Evolutionary conservation across 331 rosid species (phyloP).

Genomic region (Arachis monticola): DNA sequence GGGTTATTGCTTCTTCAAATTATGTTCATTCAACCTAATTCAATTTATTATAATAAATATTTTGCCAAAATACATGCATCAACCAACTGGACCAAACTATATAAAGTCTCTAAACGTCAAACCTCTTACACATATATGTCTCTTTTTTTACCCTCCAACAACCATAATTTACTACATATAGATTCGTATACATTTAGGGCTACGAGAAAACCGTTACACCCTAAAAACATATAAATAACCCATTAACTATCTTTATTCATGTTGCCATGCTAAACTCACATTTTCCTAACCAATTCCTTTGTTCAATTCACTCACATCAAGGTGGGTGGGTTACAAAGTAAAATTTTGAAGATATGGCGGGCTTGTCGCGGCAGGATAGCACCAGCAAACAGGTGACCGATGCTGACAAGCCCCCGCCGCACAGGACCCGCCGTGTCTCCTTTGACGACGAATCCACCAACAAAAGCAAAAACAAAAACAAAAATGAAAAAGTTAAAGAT

Average conservation of each 20-base stretch:
- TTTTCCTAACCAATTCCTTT: not conserved
- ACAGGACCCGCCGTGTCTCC: not conserved
- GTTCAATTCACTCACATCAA: not conserved
- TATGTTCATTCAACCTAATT: too few relatives aligned
- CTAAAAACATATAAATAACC: slow-evolving; percentile 8
- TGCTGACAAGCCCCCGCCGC: not conserved
- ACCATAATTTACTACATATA: slow-evolving; percentile 38
- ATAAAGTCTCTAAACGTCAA: not conserved
- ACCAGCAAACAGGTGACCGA: not conserved
- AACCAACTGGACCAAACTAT: not conserved
- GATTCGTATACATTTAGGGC: slow-evolving; percentile 17
- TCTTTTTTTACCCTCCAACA: slow-evolving; percentile 17
- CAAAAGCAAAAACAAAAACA: too few relatives aligned
- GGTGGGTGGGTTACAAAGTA: slow-evolving; percentile 5
- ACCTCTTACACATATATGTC: not conserved
- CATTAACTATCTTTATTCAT: not conserved
- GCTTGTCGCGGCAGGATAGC: not conserved
- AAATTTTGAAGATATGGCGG: slow-evolving; percentile 22
- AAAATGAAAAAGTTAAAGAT: too few relatives aligned
- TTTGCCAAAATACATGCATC: too few relatives aligned
- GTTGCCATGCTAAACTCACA: slow-evolving; percentile 13
- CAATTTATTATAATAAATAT: too few relatives aligned
- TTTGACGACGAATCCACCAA: not conserved
- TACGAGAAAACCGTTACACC: not conserved
- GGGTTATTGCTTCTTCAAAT: too few relatives aligned